These are phyloP conservation scores for Ailanthus altissimus DNA, from an alignment of 345 rosid species.

Conservation along the genomic window DNA sequence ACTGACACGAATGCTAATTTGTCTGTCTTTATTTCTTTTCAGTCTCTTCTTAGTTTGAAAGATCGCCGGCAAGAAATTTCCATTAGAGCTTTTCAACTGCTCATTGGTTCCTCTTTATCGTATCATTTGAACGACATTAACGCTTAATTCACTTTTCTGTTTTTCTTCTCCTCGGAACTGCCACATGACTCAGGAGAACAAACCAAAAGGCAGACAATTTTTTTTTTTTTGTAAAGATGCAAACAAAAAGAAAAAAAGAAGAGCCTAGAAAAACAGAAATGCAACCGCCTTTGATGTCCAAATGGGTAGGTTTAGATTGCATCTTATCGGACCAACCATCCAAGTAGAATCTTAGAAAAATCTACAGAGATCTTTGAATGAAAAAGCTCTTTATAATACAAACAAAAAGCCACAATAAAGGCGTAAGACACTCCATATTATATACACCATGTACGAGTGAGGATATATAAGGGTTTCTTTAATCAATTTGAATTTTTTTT, in stretches of 20 bases:
- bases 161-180: slow-evolving; percentile 49
- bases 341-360: slow-evolving; percentile 37
- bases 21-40: slow-evolving; percentile 34
- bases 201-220: slow-evolving; percentile 17
- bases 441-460: slow-evolving; percentile 29
- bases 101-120: slow-evolving; percentile 73
- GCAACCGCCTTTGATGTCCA: slow-evolving; percentile 28
- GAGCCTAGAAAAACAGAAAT: slow-evolving; percentile 20
- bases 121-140: slow-evolving; percentile 64
- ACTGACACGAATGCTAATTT: slow-evolving; percentile 42
- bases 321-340: slow-evolving; percentile 27
- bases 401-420: slow-evolving; percentile 28
- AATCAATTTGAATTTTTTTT: neutral
- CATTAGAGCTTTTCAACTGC: slow-evolving; percentile 67
- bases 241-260: slow-evolving; percentile 8
- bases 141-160: slow-evolving; percentile 46
- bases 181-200: slow-evolving; percentile 27
- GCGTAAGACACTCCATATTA: slow-evolving; percentile 16
- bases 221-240: neutral
- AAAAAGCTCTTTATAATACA: slow-evolving; percentile 16
- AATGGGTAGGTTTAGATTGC: slow-evolving; percentile 27
- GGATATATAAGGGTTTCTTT: slow-evolving; percentile 19
- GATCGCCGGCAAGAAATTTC: slow-evolving; percentile 60
- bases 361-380: slow-evolving; percentile 25
- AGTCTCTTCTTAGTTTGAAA: slow-evolving; percentile 30